Percentiles rank a stretch among this genome's conserved stretches.
Conservation (phyloP, 2,329 filamentous ascomycete genomes). For the Colletotrichum caudatum region DNA sequence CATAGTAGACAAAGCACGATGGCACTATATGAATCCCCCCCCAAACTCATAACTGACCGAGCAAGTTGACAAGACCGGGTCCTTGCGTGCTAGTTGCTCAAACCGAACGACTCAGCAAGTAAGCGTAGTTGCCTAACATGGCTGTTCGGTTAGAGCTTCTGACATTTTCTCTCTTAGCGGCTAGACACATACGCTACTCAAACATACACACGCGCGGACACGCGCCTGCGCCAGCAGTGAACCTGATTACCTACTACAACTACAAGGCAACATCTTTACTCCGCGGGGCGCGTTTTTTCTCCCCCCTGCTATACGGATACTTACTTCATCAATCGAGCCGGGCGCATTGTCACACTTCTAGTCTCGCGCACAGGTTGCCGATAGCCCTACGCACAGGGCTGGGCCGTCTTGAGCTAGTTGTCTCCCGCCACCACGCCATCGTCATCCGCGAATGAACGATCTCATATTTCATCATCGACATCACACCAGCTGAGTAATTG, state of each 20-base stretch:
- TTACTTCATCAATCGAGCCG: not conserved
- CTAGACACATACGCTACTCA: not conserved
- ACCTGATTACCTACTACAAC: constrained; percentile 11
- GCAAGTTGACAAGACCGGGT: not conserved
- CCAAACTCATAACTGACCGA: constrained; percentile 1
- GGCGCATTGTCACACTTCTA: constrained; percentile 2
- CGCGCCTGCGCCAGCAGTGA: not conserved
- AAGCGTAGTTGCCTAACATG: constrained; percentile 15
- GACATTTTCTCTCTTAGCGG: not conserved
- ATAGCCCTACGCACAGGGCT: constrained; percentile 33
- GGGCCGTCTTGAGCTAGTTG: constrained; percentile 31
- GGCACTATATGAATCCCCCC: constrained; percentile 9
- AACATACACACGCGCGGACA: not conserved
- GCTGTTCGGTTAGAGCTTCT: constrained; percentile 8
- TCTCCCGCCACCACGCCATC: constrained; percentile 32
- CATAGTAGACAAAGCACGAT: not conserved
- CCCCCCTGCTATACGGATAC: not conserved
- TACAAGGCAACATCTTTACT: constrained; percentile 15
- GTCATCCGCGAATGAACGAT: constrained; percentile 41
- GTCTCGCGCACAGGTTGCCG: constrained; percentile 37
- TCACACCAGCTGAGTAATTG: constrained; percentile 46
- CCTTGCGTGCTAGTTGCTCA: constrained; percentile 11
- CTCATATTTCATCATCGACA: constrained; percentile 42
- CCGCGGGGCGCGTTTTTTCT: not conserved
- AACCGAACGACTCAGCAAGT: constrained; percentile 10